Evolutionary conservation across 2,329 filamentous ascomycete species (phyloP), one percentile per base, ranked within the genome.

Genomic region (Colletotrichum sp.): DNA sequence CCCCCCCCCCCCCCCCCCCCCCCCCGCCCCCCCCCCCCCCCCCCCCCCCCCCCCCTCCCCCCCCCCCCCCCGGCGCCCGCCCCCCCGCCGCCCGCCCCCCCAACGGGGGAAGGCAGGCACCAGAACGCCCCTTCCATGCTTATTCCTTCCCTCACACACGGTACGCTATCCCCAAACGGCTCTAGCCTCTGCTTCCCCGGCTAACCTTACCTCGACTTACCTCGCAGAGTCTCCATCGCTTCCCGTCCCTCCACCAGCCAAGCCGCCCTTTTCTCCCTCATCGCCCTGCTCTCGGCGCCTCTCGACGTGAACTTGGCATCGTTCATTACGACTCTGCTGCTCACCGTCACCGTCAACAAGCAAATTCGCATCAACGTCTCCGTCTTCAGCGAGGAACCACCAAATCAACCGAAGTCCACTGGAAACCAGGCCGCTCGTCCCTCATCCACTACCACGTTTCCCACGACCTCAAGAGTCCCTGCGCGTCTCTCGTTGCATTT

Each of bases 241-340:
- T 73, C 74, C 74, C 74, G 74, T 64, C 74, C 74, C 74, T 74
- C 74, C 74, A 76, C 64, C 64, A 76, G 27, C 57, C 27, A 30
- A 57, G 22, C 32, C 68, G 57, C 68, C 55, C 36, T 70, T 52
- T 49, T 49, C 39, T 34, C 68, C 68, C 68, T 70, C 57, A 70
- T 70, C 32, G 22, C n/a, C 55, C 36, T 49, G 34, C 55, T 0
- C 55, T 61, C 32, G 27, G 25, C 55, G 36, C 32, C 70, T 72
- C 36, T 69, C 44, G 9, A 29, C 13, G 8, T 27, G 30, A 64
- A 59, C 57, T 68, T 69, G 57, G 73, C 62, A 71, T 63, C 44
- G 61, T 25, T 25, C 55, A 27, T 6, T 55, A 8, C n/a, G 8
- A 32, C 22, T 29, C 65, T 68, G 25, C 32, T 65, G 32, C 30